phyloP scores from a whole-genome alignment of 495 filamentous ascomycete species.

The Tuber melanosporum region DNA sequence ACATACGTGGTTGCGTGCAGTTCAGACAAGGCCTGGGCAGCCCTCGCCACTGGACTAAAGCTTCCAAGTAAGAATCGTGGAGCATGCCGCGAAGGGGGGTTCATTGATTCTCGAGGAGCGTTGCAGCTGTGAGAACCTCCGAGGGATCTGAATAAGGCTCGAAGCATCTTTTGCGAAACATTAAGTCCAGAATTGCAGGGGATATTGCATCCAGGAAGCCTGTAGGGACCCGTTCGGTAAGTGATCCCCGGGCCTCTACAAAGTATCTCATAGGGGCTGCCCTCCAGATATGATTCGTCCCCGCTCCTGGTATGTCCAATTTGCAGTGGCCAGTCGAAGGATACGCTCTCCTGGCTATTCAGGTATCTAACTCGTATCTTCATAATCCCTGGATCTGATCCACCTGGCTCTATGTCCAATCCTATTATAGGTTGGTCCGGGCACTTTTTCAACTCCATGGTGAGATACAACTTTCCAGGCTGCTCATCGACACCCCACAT shows the following conservation, averaged over 20 bases:
- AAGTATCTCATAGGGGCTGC: slow-evolving; percentile 1
- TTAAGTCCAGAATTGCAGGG: background rate
- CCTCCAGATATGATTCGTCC: background rate
- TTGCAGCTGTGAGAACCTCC: background rate
- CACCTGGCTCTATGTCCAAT: slow-evolving; percentile 16
- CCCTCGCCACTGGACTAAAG: background rate
- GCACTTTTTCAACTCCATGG: slow-evolving; percentile 28
- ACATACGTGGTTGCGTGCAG: background rate
- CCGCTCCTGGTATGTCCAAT: background rate
- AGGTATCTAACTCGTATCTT: slow-evolving; percentile 24
- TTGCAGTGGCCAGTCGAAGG: background rate
- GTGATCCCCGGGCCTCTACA: background rate
- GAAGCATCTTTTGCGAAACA: background rate
- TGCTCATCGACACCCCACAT: slow-evolving; percentile 16
- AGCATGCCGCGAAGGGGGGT: background rate
- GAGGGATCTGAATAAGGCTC: background rate
- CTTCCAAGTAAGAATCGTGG: background rate
- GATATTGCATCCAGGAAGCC: background rate
- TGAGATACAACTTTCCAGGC: slow-evolving; percentile 31
- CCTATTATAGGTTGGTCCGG: slow-evolving; percentile 19
- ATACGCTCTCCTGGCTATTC: slow-evolving; percentile 18
- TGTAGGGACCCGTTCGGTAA: background rate
- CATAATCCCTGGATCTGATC: slow-evolving; percentile 21
- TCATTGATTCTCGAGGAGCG: background rate
- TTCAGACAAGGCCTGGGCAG: background rate